Evolutionary conservation across 1,284 basidiomycete genomes (phyloP).

Genomic region (Lentinula novae-zelandiae): DNA sequence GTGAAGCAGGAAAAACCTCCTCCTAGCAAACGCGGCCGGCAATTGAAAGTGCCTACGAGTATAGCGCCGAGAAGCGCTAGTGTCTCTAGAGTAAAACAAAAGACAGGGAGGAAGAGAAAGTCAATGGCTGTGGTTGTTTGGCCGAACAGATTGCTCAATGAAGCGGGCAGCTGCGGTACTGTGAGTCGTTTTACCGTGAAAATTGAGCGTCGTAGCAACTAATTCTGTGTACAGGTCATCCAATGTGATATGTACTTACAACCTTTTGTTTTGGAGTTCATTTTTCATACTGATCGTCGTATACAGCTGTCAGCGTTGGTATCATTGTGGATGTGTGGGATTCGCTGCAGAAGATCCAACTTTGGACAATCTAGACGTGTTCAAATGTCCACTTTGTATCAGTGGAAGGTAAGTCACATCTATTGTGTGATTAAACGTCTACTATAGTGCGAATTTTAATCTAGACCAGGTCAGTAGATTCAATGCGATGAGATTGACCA

Average conservation of each 20-base stretch:
- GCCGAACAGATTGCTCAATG: not conserved
- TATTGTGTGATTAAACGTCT: not conserved
- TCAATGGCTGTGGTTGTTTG: not conserved
- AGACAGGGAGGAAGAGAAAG: not conserved
- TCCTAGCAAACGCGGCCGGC: not conserved
- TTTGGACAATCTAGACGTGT: constrained; percentile 22
- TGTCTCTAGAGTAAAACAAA: not conserved
- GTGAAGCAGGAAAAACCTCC: not conserved
- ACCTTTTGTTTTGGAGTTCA: constrained; percentile 20
- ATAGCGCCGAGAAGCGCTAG: not conserved
- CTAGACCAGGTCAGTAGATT: not conserved
- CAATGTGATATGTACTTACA: constrained; percentile 11
- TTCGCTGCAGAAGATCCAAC: constrained; percentile 25
- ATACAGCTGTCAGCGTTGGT: constrained; percentile 24
- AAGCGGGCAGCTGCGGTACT: constrained; percentile 3
- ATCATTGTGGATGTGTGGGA: constrained; percentile 37
- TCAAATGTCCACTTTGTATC: constrained; percentile 32
- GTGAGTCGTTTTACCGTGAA: not conserved
- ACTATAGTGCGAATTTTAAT: not conserved
- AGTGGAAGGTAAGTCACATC: constrained; percentile 23
- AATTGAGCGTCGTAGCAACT: not conserved
- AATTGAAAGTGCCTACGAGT: not conserved
- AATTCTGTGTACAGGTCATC: not conserved
- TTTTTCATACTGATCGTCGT: not conserved
- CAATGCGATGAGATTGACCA: not conserved